Percentiles rank a stretch among this genome's conserved stretches.
These are phyloP conservation scores for Mariannaea sp. DNA, from an alignment of 2,329 filamentous ascomycete species.

Conservation along the genomic window DNA sequence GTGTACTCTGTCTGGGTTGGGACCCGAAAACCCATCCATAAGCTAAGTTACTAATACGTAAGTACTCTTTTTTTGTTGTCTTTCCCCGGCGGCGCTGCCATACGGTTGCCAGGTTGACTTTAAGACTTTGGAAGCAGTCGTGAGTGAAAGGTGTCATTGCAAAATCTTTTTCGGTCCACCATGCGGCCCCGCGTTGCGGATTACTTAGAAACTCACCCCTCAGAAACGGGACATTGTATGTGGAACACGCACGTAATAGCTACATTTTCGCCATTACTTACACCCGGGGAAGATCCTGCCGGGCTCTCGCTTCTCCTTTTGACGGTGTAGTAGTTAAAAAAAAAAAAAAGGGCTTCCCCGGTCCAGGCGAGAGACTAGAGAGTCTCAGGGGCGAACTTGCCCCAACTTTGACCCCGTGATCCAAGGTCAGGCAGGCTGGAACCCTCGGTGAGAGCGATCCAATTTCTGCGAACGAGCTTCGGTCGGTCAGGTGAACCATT, in stretches of 20 bases:
- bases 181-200: slow-evolving; percentile 31
- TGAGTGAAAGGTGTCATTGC: too few relatives aligned
- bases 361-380: slow-evolving; percentile 7
- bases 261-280: neutral
- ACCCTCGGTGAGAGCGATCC: slow-evolving; percentile 33
- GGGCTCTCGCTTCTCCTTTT: neutral
- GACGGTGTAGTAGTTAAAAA: too few relatives aligned
- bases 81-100: too few relatives aligned
- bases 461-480: slow-evolving; percentile 17
- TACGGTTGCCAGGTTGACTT: too few relatives aligned
- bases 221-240: neutral
- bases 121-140: too few relatives aligned
- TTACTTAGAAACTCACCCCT: slow-evolving; percentile 25
- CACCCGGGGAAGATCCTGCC: too few relatives aligned
- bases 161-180: too few relatives aligned
- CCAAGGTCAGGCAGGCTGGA: slow-evolving; percentile 31
- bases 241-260: slow-evolving; percentile 6
- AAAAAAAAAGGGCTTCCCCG: slow-evolving; percentile 1
- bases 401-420: slow-evolving; percentile 28
- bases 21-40: slow-evolving; percentile 7
- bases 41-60: slow-evolving; percentile 29
- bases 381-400: slow-evolving; percentile 17
- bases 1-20: slow-evolving; percentile 10
- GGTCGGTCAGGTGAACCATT: slow-evolving; percentile 34
- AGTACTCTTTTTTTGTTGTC: slow-evolving; percentile 24